Evolutionary conservation across 2,329 filamentous ascomycete species (phyloP), one percentile per base, ranked within the genome.

Genomic region (Aspergillus chevalieri): DNA sequence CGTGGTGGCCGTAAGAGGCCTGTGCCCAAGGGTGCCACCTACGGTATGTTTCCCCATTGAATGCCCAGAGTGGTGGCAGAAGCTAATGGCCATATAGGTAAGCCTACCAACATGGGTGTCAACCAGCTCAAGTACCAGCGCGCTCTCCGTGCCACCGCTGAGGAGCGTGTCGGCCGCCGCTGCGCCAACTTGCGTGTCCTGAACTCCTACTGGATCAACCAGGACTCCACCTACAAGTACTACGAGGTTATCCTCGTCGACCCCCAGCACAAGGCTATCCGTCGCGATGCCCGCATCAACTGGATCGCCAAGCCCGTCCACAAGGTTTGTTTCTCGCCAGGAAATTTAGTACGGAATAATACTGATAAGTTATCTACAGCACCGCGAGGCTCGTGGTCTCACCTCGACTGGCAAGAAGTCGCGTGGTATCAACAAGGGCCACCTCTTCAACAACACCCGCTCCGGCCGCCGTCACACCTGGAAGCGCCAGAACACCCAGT

Each of bases 41-140:
- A 93, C 77, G 93, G 91, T 95, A 84, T 69, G 87, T 71, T 46
- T 44, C 45, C 15, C 46, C 43, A 9, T 42, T 39, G 14, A 43
- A 33, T 48, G 19, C 30, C 36, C 53, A 47, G 57, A 53, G 61
- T 68, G 58, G 69, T 56, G 47, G 28, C 19, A 38, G 46, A 50
- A 44, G 48, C 61, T 64, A 57, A 61, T 46, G 26, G 43, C n/a
- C 46, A 50, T 53, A 73, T 71, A 95, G 91, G 93, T 85, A 98
- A 98, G 84, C 93, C 93, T 75, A 98, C 93, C 86, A 98, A 97
- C 89, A 91, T 96, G 85, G 93, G 93, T 89, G 83, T 98, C 69
- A 98, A 98, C 86, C 93, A 98, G 84, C 90, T 98, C 76, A 98
- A 98, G 85, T 98, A 97, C 87, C 94, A 98, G 86, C 89, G 92